These are phyloP conservation scores for Nicotiana tabacum DNA, from an alignment of 257 asterid species.

Conservation along the genomic window DNA sequence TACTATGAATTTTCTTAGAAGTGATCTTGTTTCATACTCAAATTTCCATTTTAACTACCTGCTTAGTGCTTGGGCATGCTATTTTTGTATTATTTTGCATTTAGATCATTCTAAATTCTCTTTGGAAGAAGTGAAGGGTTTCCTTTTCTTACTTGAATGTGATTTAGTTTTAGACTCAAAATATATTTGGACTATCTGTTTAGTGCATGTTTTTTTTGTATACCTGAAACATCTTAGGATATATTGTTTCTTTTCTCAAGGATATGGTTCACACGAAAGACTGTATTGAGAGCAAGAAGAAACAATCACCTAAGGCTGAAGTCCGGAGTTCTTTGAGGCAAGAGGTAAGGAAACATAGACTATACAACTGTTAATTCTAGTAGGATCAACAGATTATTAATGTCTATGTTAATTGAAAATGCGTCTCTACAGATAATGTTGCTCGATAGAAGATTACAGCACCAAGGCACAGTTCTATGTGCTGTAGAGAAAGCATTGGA, in stretches of 20 bases:
- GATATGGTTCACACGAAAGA: slow-evolving; percentile 24
- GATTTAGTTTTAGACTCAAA: background rate
- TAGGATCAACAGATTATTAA: background rate
- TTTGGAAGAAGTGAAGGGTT: background rate
- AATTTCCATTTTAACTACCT: background rate
- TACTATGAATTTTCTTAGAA: background rate
- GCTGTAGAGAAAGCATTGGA: slow-evolving; percentile 80
- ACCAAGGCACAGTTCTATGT: slow-evolving; percentile 69
- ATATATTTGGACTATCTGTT: background rate
- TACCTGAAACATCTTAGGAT: background rate
- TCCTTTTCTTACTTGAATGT: background rate
- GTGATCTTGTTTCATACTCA: background rate
- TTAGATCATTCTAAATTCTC: background rate
- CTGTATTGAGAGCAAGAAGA: slow-evolving; percentile 35
- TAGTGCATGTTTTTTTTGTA: background rate
- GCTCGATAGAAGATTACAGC: slow-evolving; percentile 65
- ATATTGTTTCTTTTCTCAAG: no score
- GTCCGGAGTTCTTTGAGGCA: slow-evolving; percentile 59
- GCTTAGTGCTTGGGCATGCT: background rate
- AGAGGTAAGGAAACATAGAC: slow-evolving; percentile 46
- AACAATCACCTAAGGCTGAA: slow-evolving; percentile 34
- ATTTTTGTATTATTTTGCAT: background rate
- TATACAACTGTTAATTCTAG: background rate
- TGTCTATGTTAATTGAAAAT: background rate
- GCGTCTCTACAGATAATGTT: slow-evolving; percentile 44